Base-by-base conservation (phyloP, 1,139 yeast genomes). In the Geotrichum reessii region DNA sequence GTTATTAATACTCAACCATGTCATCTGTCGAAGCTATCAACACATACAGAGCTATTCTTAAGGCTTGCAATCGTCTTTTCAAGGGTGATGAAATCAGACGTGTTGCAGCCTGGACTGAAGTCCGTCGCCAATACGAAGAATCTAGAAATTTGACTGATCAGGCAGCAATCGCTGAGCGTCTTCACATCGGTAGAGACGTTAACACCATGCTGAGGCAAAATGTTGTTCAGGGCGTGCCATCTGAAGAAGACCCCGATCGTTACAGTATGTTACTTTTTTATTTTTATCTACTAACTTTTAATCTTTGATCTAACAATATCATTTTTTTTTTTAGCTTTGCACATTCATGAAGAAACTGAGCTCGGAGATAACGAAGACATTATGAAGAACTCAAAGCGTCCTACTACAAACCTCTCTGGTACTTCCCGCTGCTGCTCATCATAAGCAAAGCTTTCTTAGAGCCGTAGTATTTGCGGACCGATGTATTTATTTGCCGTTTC, bases 291-390 rank as follows among this genome's bases (percentile, higher is more conserved):
- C 62, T 5, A 58, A 53, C 14, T 64, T 56, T 58, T 24, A 1
- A 1, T 5, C 2, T 17, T 28, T 19, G 12, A 12, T 46, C 37
- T 28, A 40, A 40, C 55, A 37, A 1, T 22, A 8, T 44, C 7
- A 14, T 21, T 42, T 9, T 31, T 9, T n/a, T 27, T 31, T n/a
- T 31, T 51, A 69, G 71, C 75, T 59, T 76, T 91, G 67, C 85
- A 86, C 63, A 85, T 93, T 66, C 97, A 90, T 69, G 76, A 82
- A 56, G 82, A 86, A 56, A 88, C 95, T 0, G 98, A 93, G 72
- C 77, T 92, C 57, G 98, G 98, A 14, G 97, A 91, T 69, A 93
- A 93, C 71, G 96, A 84, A 21, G 74, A 78, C 51, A 74, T 83
- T 59, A 81, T 79, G 66, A 64, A 63, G 47, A 55, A 50, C 24